These are phyloP conservation scores for Podaxis pistillaris DNA, from an alignment of 768 basidiomycete genomes.

Conservation along the genomic window DNA sequence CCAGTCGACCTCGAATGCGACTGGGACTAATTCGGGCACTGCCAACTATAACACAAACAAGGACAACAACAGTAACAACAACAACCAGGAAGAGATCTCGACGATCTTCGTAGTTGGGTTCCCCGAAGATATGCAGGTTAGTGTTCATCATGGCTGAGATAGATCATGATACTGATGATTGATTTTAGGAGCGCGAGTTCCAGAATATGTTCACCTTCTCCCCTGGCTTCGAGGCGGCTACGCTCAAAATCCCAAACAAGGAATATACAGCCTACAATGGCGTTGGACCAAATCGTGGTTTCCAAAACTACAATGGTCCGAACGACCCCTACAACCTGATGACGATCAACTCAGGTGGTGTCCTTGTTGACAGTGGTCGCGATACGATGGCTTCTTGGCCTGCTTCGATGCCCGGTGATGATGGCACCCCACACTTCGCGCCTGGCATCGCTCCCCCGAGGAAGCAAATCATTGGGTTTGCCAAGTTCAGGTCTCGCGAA, in stretches of 20 bases:
- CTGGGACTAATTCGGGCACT: conserved; percentile 26
- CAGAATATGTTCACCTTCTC: conserved; percentile 99
- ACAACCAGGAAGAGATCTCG: conserved; percentile 81
- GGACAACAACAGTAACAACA: conserved; percentile 26
- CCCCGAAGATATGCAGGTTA: conserved; percentile 96
- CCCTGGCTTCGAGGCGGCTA: conserved; percentile 93
- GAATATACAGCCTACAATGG: conserved; percentile 69
- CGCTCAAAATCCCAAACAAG: conserved; percentile 95
- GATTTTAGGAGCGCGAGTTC: conserved; percentile 90
- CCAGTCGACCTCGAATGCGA: conserved; percentile 18
- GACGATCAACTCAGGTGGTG: conserved; percentile 78
- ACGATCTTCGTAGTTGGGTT: conserved; percentile 99
- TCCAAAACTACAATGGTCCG: conserved; percentile 45
- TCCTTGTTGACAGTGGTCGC: conserved; percentile 75
- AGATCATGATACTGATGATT: conserved; percentile 19
- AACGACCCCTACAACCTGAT: conserved; percentile 85
- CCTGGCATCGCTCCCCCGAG: conserved; percentile 55
- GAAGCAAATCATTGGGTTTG: conserved; percentile 98
- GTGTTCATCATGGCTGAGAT: conserved; percentile 22
- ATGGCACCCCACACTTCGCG: conserved; percentile 27
- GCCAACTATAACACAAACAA: conserved; percentile 26
- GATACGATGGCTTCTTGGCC: conserved; percentile 75
- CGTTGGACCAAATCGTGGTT: conserved; percentile 14
- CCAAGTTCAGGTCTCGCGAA: conserved; percentile 85
- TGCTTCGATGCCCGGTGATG: conserved; percentile 34